A percentile compares a stretch with the other conserved stretches of the same genome.
These are phyloP conservation scores for Cytospora schulzeri DNA, from an alignment of 2,329 filamentous ascomycete species.

Conservation along the genomic window DNA sequence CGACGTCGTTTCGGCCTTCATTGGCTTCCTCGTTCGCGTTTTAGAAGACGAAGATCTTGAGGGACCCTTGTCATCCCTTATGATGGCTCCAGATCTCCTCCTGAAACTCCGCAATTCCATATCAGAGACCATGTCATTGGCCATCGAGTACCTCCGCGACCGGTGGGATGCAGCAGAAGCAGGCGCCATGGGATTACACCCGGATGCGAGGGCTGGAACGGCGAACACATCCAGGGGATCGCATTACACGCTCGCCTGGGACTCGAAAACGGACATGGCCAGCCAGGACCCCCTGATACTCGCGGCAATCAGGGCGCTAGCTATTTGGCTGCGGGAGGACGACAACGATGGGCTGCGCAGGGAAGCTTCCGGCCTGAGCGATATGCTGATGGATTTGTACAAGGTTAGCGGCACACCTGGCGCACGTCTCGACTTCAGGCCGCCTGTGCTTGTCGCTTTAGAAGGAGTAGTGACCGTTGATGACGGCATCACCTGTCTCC, in stretches of 20 bases:
- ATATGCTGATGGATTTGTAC: constrained; percentile 67
- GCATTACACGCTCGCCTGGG: constrained; percentile 58
- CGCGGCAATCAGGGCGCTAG: constrained; percentile 58
- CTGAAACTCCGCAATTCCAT: constrained; percentile 63
- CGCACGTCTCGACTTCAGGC: constrained; percentile 54
- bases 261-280: constrained; percentile 51
- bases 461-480: constrained; percentile 57
- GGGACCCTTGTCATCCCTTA: constrained; percentile 36
- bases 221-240: constrained; percentile 49
- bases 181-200: constrained; percentile 63
- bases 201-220: constrained; percentile 51
- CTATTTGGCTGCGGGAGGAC: constrained; percentile 71
- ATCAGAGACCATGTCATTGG: constrained; percentile 63
- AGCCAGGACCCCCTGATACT: constrained; percentile 61
- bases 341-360: constrained; percentile 60
- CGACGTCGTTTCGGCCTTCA: constrained; percentile 63
- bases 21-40: constrained; percentile 57
- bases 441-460: constrained; percentile 59
- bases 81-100: constrained; percentile 60
- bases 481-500: constrained; percentile 50
- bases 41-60: constrained; percentile 50
- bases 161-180: constrained; percentile 69
- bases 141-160: constrained; percentile 68
- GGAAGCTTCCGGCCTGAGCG: constrained; percentile 60
- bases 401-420: constrained; percentile 36